Percentiles rank a stretch among this genome's conserved stretches.
These are phyloP conservation scores for Myriosclerotinia curreyana DNA, from an alignment of 2,329 filamentous ascomycete genomes.

Conservation along the genomic window DNA sequence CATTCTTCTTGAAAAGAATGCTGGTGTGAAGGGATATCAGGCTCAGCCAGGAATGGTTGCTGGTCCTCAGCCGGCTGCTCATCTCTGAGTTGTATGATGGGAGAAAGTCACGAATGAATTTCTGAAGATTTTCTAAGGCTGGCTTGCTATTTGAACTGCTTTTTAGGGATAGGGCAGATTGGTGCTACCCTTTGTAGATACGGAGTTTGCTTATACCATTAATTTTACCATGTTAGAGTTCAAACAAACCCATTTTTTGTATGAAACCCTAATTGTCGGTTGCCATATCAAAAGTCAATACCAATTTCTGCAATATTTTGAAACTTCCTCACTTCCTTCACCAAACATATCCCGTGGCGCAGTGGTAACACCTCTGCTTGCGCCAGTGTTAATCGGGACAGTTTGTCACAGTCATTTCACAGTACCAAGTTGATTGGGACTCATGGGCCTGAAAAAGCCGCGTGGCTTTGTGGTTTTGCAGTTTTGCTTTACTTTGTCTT, in stretches of 20 bases:
- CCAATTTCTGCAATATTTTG: neutral
- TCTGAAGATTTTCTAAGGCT: neutral
- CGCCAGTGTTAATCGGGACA: too few relatives aligned
- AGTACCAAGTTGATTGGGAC: too few relatives aligned
- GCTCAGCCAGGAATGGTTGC: conserved; percentile 11
- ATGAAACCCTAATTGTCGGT: neutral
- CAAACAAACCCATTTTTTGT: neutral
- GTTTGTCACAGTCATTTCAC: too few relatives aligned
- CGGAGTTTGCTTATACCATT: conserved; percentile 5
- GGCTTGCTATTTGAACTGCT: neutral
- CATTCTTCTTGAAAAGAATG: conserved; percentile 12
- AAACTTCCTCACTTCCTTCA: too few relatives aligned
- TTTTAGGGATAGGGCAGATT: neutral
- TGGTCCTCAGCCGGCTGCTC: neutral
- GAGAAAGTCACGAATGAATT: neutral
- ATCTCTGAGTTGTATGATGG: neutral
- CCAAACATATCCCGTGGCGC: too few relatives aligned
- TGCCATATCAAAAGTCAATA: too few relatives aligned
- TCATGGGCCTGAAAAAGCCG: too few relatives aligned
- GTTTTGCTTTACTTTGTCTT: too few relatives aligned
- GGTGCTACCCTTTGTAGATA: neutral
- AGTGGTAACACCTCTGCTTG: too few relatives aligned
- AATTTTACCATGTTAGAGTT: neutral
- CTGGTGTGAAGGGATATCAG: conserved; percentile 6
- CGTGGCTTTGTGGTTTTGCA: too few relatives aligned